Conservation (phyloP, 805 yeast genomes). For the Metschnikowia sp. region DNA sequence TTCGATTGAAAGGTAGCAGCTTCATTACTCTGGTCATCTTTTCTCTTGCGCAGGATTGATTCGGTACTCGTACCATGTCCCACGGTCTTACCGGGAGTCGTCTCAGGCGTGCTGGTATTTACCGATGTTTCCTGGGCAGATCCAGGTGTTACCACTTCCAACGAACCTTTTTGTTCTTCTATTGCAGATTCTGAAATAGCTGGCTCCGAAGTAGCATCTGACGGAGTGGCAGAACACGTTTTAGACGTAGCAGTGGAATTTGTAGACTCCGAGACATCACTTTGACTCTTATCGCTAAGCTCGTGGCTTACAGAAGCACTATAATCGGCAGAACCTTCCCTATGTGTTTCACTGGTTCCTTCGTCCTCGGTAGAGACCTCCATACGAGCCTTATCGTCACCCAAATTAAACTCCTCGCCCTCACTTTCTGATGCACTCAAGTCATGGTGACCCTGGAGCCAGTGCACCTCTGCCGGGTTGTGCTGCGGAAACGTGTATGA, state of each 20-base stretch:
- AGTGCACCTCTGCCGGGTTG: slow-evolving; percentile 53
- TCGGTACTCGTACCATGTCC: neutral
- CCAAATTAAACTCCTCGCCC: neutral
- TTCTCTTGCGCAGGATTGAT: neutral
- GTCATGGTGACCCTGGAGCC: slow-evolving; percentile 57
- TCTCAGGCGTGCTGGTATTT: neutral
- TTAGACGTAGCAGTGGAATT: too few relatives aligned
- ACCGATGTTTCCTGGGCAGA: neutral
- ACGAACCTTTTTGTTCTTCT: too few relatives aligned
- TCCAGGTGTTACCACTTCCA: neutral
- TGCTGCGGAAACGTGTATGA: slow-evolving; percentile 58
- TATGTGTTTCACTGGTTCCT: slow-evolving; percentile 32
- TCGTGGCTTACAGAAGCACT: neutral
- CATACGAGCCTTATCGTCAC: neutral
- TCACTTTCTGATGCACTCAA: slow-evolving; percentile 55
- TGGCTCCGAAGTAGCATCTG: too few relatives aligned
- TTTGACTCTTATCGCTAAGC: neutral
- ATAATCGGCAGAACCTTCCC: neutral
- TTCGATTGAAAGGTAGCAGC: slow-evolving; percentile 4
- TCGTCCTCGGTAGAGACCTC: slow-evolving; percentile 3
- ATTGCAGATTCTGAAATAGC: neutral
- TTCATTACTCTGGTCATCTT: neutral
- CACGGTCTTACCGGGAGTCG: neutral
- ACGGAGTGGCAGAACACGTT: too few relatives aligned
- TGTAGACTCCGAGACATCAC: neutral